Conservation (phyloP, 148 eudicot genomes). For the Arbutus unedo region DNA sequence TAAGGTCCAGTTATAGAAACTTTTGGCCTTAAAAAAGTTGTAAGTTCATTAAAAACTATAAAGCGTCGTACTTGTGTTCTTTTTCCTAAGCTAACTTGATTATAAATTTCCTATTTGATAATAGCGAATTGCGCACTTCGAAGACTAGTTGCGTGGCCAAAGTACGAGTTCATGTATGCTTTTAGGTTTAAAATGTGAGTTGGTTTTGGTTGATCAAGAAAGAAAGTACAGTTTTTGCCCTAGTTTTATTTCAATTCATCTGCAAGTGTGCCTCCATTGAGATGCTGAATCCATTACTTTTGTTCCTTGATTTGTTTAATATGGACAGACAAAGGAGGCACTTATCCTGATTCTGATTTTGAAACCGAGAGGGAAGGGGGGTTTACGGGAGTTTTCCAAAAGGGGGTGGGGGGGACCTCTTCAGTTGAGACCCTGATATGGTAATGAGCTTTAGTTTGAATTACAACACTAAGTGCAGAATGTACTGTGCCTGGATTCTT, state of each 20-base stretch:
- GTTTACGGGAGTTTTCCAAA: constrained; percentile 9
- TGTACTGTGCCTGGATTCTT: constrained; percentile 15
- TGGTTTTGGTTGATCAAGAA: constrained; percentile 26
- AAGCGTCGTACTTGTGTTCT: neutral
- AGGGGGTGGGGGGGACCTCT: constrained; percentile 24
- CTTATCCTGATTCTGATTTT: neutral
- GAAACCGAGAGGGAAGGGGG: neutral
- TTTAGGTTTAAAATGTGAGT: constrained; percentile 25
- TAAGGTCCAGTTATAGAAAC: neutral
- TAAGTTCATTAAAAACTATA: constrained; percentile 3
- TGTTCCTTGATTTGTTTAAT: neutral
- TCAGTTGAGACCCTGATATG: constrained; percentile 10
- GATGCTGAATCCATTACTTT: neutral
- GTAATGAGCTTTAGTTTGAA: constrained; percentile 19
- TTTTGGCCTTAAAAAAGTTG: neutral
- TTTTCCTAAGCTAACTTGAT: too few relatives aligned
- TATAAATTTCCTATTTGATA: neutral
- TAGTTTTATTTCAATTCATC: neutral
- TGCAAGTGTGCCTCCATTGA: neutral
- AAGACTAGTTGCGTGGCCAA: constrained; percentile 20
- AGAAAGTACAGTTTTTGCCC: constrained; percentile 40
- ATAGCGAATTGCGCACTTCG: constrained; percentile 22
- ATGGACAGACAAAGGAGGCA: neutral
- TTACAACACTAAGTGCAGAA: neutral
- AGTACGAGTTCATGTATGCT: constrained; percentile 27